Conservation (phyloP, 306 rosid genomes). For the Malus fusca region DNA sequence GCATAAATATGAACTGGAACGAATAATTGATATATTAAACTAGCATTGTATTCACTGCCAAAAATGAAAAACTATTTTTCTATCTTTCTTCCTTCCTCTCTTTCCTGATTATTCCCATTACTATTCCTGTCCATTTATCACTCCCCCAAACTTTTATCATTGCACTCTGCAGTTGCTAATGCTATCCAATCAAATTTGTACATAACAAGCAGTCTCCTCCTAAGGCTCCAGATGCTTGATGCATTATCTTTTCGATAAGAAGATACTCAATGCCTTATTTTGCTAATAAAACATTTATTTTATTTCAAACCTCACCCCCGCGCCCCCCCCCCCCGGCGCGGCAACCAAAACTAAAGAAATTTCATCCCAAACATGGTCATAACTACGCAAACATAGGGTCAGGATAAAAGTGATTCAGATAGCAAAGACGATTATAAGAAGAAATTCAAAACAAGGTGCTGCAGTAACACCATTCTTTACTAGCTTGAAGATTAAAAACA, state of each 20-base stretch:
- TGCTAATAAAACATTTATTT: background rate
- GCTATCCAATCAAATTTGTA: background rate
- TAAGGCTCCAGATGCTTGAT: background rate
- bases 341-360: background rate
- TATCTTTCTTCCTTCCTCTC: background rate
- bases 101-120: background rate
- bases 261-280: background rate
- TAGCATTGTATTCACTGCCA: background rate
- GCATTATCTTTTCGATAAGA: background rate
- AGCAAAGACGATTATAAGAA: background rate
- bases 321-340: too few species aligned
- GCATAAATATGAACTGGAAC: background rate
- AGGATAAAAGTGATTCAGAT: background rate
- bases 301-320: background rate
- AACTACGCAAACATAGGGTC: background rate
- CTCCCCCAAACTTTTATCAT: background rate
- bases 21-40: background rate
- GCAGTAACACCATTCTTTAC: background rate
- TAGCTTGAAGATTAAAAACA: background rate
- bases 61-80: background rate
- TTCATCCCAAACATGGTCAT: background rate
- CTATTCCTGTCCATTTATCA: background rate
- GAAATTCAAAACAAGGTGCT: background rate
- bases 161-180: background rate
- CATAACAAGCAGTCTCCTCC: background rate